These are phyloP conservation scores for Chytridiales sp. DNA, from an alignment of 371 early-diverging fungal genomes.

Conservation along the genomic window DNA sequence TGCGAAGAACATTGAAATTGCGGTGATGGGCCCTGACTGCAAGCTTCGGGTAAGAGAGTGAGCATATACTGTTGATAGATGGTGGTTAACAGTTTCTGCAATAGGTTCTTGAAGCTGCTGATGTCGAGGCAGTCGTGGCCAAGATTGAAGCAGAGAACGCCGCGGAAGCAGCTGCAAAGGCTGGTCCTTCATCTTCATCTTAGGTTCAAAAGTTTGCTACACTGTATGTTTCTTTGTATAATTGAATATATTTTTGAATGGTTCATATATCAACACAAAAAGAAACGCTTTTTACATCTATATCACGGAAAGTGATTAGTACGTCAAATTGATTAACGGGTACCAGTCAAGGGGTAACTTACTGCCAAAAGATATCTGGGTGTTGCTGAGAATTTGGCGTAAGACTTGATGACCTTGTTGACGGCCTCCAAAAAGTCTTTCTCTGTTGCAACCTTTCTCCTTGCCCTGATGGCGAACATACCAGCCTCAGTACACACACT, in stretches of 20 bases:
- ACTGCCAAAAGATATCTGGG: constrained; percentile 47
- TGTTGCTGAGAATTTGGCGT: constrained; percentile 77
- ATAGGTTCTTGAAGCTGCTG: constrained; percentile 67
- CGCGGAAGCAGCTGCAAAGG: constrained; percentile 53
- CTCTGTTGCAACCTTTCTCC: constrained; percentile 99
- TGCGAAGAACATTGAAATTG: constrained; percentile 97
- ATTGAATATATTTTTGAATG: not conserved
- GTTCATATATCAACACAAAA: constrained; percentile 1
- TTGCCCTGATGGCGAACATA: constrained; percentile 99
- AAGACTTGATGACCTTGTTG: constrained; percentile 99
- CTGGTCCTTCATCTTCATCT: constrained; percentile 11
- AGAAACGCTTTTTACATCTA: no score
- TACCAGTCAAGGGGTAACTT: not conserved
- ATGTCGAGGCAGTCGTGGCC: constrained; percentile 80
- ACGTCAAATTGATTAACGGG: no score
- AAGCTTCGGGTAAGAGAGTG: constrained; percentile 58
- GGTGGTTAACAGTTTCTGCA: not conserved
- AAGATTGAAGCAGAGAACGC: constrained; percentile 93
- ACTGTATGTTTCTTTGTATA: not conserved
- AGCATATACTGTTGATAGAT: not conserved
- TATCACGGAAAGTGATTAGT: no score
- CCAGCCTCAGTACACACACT: constrained; percentile 99
- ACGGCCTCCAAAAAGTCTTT: constrained; percentile 99
- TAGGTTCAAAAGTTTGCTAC: not conserved
- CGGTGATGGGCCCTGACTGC: constrained; percentile 78